Conservation (phyloP, 2,329 filamentous ascomycete species). For the Nothopassalora personata region DNA sequence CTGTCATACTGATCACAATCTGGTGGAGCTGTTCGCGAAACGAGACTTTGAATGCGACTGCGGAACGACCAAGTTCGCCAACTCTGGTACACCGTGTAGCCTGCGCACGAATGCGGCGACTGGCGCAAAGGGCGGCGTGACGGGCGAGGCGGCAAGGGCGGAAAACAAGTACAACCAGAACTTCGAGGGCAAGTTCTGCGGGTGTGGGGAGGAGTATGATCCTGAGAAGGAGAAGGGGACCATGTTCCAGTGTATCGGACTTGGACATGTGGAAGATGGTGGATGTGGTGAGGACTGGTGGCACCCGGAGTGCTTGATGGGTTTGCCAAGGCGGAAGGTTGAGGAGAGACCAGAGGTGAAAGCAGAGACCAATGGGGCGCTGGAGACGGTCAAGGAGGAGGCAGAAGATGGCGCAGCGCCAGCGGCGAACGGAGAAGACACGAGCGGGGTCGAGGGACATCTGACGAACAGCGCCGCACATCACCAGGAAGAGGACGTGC, state of each 20-base stretch:
- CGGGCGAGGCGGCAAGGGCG: constrained; percentile 64
- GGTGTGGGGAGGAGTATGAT: constrained; percentile 82
- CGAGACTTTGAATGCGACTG: constrained; percentile 96
- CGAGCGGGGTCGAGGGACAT: constrained; percentile 28
- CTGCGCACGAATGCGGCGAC: constrained; percentile 68
- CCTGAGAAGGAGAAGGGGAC: constrained; percentile 85
- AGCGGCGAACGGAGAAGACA: constrained; percentile 25
- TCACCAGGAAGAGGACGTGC: constrained; percentile 57
- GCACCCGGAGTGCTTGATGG: constrained; percentile 87
- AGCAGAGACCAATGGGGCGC: constrained; percentile 13
- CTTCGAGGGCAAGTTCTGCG: constrained; percentile 88
- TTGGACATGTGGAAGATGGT: constrained; percentile 72
- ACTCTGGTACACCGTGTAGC: constrained; percentile 62
- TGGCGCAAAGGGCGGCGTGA: constrained; percentile 69
- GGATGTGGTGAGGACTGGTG: constrained; percentile 98
- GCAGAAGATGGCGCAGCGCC: constrained; percentile 28
- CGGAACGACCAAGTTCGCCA: constrained; percentile 72
- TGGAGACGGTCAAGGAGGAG: constrained; percentile 29
- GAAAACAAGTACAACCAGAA: constrained; percentile 94
- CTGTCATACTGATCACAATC: constrained; percentile 89
- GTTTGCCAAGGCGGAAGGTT: constrained; percentile 63
- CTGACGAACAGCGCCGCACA: constrained; percentile 37
- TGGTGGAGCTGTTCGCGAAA: constrained; percentile 95
- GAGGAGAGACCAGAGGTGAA: constrained; percentile 28
- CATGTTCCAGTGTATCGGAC: constrained; percentile 94